These are phyloP conservation scores for Datura wrightii DNA, from an alignment of 257 asterid species.

Conservation along the genomic window DNA sequence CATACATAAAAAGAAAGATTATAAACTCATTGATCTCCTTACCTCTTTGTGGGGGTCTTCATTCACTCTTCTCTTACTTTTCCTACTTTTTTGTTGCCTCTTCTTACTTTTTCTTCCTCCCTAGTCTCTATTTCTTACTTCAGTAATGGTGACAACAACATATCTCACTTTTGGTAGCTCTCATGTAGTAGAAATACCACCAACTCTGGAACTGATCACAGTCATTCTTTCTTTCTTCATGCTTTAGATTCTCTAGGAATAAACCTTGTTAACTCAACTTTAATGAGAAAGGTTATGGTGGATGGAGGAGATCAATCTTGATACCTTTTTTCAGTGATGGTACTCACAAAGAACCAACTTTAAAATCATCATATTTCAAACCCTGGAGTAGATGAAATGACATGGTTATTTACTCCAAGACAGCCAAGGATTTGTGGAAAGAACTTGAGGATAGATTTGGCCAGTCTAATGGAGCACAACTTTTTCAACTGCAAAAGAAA, in stretches of 20 bases:
- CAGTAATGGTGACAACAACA: background rate
- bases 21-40: too few relatives aligned
- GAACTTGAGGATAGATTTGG: background rate
- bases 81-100: background rate
- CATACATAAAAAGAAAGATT: too few relatives aligned
- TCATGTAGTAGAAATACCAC: background rate
- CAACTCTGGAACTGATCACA: background rate
- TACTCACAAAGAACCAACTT: background rate
- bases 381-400: background rate
- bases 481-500: background rate
- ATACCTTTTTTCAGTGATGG: background rate
- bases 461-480: background rate
- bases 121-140: background rate
- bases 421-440: background rate
- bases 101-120: background rate
- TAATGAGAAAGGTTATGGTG: background rate
- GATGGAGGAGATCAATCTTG: background rate
- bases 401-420: background rate
- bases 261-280: background rate
- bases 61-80: too few relatives aligned
- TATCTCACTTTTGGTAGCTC: background rate
- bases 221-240: background rate
- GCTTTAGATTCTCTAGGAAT: background rate
- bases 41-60: too few relatives aligned
- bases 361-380: background rate